Conservation (phyloP, 1,139 yeast genomes). For the Yamadazyma triangularis region DNA sequence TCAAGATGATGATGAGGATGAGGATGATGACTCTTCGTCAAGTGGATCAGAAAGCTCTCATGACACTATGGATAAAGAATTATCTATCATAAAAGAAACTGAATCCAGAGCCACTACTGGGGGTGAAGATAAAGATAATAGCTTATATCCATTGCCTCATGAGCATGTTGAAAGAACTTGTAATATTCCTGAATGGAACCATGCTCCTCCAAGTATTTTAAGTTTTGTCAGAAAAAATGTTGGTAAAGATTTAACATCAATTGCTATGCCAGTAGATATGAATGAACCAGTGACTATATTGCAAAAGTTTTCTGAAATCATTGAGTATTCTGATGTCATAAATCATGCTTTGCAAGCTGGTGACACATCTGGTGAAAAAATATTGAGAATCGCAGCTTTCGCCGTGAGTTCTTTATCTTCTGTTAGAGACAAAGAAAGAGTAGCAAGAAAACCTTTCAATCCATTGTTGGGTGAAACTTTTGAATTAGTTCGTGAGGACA, state of each 20-base stretch:
- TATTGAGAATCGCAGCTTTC: constrained; percentile 73
- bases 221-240: constrained; percentile 82
- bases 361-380: constrained; percentile 49
- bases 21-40: constrained; percentile 6
- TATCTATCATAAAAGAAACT: constrained; percentile 11
- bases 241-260: constrained; percentile 81
- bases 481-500: constrained; percentile 77
- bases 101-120: constrained; percentile 2
- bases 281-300: constrained; percentile 87
- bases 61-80: constrained; percentile 2
- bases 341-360: constrained; percentile 51
- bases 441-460: constrained; percentile 84
- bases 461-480: constrained; percentile 86
- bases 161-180: constrained; percentile 49
- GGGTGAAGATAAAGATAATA: constrained; percentile 22
- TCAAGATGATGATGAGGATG: constrained; percentile 7
- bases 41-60: constrained; percentile 5
- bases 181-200: constrained; percentile 56
- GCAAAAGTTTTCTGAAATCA: constrained; percentile 72
- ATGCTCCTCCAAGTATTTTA: constrained; percentile 77
- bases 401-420: constrained; percentile 73
- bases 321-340: constrained; percentile 71
- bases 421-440: constrained; percentile 69
- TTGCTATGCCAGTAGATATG: constrained; percentile 91
- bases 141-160: constrained; percentile 63